Evolutionary conservation across 495 filamentous ascomycete genomes (phyloP).

Genomic region (Pyrenula massariospora): DNA sequence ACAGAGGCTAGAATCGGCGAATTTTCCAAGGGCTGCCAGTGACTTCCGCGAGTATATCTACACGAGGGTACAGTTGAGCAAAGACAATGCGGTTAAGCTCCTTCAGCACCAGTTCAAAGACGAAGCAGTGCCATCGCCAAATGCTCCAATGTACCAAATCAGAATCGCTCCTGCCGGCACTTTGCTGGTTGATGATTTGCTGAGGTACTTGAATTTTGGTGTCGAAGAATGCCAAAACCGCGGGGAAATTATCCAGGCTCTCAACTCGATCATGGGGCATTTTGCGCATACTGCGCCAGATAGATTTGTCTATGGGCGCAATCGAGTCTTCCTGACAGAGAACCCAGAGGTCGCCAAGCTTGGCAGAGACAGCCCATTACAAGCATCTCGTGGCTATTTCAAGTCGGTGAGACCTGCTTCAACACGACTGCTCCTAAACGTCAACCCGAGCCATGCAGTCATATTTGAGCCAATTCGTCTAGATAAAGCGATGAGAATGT

Average conservation of each 20-base stretch:
- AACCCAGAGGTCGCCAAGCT: conserved; percentile 1
- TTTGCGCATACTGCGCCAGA: conserved; percentile 20
- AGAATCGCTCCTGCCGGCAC: conserved; percentile 26
- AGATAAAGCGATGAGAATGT: conserved; percentile 11
- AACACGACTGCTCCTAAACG: conserved; percentile 29
- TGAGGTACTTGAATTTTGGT: conserved; percentile 33
- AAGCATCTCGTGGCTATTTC: conserved; percentile 34
- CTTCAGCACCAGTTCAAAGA: conserved; percentile 19
- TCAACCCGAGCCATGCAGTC: conserved; percentile 31
- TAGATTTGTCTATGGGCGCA: conserved; percentile 23
- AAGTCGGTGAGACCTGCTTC: conserved; percentile 30
- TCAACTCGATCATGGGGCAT: conserved; percentile 42
- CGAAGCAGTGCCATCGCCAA: conserved; percentile 27
- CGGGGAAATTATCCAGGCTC: conserved; percentile 22
- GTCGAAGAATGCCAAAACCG: neutral
- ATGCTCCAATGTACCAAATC: conserved; percentile 26
- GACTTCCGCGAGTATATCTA: neutral
- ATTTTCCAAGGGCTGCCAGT: conserved; percentile 4
- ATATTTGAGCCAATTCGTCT: conserved; percentile 26
- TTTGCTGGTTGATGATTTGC: conserved; percentile 34
- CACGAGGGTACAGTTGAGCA: neutral
- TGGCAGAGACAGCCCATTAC: conserved; percentile 9
- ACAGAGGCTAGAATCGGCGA: conserved; percentile 15
- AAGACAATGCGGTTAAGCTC: neutral
- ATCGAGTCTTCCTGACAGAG: conserved; percentile 12